Conservation (phyloP, 331 rosid genomes). For the Cydonia oblonga region DNA sequence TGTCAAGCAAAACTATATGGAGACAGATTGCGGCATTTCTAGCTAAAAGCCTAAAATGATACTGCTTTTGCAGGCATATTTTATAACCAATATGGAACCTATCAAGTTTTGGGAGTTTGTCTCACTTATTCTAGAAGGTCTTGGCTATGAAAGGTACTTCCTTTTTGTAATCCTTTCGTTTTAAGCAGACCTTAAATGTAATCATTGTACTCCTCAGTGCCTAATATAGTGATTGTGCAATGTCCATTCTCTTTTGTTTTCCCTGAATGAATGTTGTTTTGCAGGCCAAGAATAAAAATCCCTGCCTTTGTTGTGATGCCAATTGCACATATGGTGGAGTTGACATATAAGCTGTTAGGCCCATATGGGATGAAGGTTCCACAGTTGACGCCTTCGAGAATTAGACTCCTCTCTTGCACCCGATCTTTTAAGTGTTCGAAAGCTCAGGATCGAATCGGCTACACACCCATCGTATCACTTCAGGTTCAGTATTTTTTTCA, state of each 20-base stretch:
- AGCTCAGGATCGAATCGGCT: conserved; percentile 77
- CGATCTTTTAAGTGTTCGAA: conserved; percentile 79
- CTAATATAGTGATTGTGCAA: neutral
- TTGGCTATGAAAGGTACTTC: conserved; percentile 75
- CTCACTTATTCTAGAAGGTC: conserved; percentile 70
- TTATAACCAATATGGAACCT: conserved; percentile 86
- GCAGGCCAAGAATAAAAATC: conserved; percentile 87
- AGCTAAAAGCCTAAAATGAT: conserved; percentile 14
- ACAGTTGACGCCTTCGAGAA: conserved; percentile 91
- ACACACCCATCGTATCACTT: conserved; percentile 60
- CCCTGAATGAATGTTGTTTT: conserved; percentile 31
- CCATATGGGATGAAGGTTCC: conserved; percentile 98
- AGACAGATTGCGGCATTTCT: neutral
- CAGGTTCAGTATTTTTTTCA: conserved; percentile 39
- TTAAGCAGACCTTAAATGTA: neutral
- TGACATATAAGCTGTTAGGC: conserved; percentile 64
- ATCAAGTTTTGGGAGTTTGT: conserved; percentile 92
- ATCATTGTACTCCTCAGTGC: neutral
- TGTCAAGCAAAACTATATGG: conserved; percentile 5
- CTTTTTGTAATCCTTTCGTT: neutral
- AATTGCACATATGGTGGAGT: conserved; percentile 78
- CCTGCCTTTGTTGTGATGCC: conserved; percentile 78
- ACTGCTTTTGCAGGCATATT: conserved; percentile 67
- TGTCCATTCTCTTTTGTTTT: neutral
- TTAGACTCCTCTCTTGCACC: conserved; percentile 72